phyloP scores from a whole-genome alignment of 257 asterid genomes.

The Forsythia suspensa region DNA sequence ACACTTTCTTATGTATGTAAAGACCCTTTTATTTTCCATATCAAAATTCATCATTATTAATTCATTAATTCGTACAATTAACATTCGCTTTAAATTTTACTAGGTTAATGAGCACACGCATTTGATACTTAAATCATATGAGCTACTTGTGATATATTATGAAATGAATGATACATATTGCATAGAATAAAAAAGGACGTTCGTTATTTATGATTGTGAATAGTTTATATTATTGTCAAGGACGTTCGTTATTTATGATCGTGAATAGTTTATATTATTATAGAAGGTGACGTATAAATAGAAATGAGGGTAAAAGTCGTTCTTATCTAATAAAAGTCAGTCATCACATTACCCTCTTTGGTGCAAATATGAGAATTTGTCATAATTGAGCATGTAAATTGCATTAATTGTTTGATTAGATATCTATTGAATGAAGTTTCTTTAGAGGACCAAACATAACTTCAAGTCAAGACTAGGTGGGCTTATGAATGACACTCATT shows the following conservation, averaged over 20 bases:
- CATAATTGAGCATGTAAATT: no score
- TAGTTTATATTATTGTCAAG: no score
- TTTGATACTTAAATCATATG: not conserved
- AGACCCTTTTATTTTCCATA: not conserved
- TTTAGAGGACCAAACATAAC: not conserved
- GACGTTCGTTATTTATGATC: no score
- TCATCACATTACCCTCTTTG: no score
- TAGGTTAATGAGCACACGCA: not conserved
- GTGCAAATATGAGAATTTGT: no score
- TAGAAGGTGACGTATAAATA: no score
- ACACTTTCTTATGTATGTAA: not conserved
- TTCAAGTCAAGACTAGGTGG: not conserved
- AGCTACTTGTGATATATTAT: not conserved
- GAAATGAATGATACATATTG: not conserved
- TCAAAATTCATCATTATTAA: not conserved
- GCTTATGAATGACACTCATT: not conserved
- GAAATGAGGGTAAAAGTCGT: no score
- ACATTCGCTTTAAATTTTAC: not conserved
- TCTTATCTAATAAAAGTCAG: no score
- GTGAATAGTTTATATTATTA: no score
- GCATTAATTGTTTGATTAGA: no score
- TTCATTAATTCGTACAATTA: not conserved
- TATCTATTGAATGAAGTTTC: not conserved
- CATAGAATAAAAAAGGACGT: not conserved
- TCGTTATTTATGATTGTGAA: no score